Evolutionary conservation across 345 rosid species (phyloP), one percentile per base, ranked within the genome.

Genomic region (Euphorbia tirucalli): DNA sequence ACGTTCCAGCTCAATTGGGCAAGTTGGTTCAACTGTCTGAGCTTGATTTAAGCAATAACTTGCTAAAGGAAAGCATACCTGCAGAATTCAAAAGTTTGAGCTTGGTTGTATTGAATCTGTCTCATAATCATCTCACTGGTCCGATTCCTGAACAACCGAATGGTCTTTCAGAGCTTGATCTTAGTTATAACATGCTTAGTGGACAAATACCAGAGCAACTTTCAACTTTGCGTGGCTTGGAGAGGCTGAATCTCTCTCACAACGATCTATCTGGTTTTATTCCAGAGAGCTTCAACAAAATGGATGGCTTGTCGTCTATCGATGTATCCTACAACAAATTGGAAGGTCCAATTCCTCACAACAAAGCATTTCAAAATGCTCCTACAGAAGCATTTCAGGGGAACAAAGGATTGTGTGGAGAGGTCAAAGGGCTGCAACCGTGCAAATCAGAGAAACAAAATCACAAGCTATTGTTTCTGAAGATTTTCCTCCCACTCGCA

Each of bases 381-480:
- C 18, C 54, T 22, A 24, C 54, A 3, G 79, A 74, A 15, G 81
- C 80, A 31, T 64, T 82, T 4, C 65, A n/a, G 37, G 79, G 79
- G 54, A 85, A 85, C 64, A 74, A 8, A 16, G 83, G 76, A 55
- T 70, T 85, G 15, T 85, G 88, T 54, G 86, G 86, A 25, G 44
- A 69, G 48, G 39, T 48, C 22, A 46, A 65, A 46, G 80, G 78
- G 32, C 57, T 85, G 24, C 75, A 56, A 25, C 71, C 75, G 22
- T 85, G 86, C 71, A 54, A 21, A n/a, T 1, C 7, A 60, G 27
- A 15, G 25, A 66, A 41, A 61, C n/a, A n/a, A n/a, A n/a, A n/a
- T n/a, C 7, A 60, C 27, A 66, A 41, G 54, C 16, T 13, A 11
- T 43, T 14, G 27, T 6, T 68, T n/a, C 50, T 61, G 0, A 30